Evolutionary conservation across 2,329 filamentous ascomycete genomes (phyloP).

Genomic region (Pyricularia sp.): DNA sequence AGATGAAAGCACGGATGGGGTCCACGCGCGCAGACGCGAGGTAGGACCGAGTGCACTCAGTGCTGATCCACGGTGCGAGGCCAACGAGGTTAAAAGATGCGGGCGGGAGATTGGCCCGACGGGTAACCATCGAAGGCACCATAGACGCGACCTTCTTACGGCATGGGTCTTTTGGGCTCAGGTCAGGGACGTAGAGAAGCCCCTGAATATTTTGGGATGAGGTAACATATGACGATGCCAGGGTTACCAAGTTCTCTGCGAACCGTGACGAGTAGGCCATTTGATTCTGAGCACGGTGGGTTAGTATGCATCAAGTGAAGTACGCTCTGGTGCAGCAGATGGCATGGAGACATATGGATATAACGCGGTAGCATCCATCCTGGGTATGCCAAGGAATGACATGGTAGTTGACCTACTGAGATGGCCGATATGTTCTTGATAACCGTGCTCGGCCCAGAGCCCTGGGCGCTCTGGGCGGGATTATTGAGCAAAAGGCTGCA

Average conservation of each 20-base stretch:
- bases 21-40: constrained; percentile 51
- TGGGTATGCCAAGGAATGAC: not conserved
- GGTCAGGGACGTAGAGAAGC: constrained; percentile 75
- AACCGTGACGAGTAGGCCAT: constrained; percentile 45
- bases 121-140: constrained; percentile 68
- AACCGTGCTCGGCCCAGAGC: constrained; percentile 41
- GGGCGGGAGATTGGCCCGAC: constrained; percentile 56
- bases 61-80: constrained; percentile 76
- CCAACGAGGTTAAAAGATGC: constrained; percentile 68
- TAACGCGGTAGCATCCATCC: constrained; percentile 2
- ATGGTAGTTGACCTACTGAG: constrained; percentile 32
- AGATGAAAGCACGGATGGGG: constrained; percentile 53
- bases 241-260: constrained; percentile 58
- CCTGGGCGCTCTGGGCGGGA: constrained; percentile 41
- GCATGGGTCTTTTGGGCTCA: constrained; percentile 52
- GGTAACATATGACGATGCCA: constrained; percentile 56
- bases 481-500: constrained; percentile 50
- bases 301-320: not conserved
- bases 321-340: no score
- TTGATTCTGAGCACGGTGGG: constrained; percentile 20
- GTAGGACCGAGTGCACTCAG: constrained; percentile 64
- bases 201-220: constrained; percentile 58
- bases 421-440: constrained; percentile 47
- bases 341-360: not conserved
- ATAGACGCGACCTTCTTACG: constrained; percentile 51